A percentile compares a stretch with the other conserved stretches of the same genome.
phyloP scores from a whole-genome alignment of 1,284 basidiomycete genomes.

The Ustilago crameri region DNA sequence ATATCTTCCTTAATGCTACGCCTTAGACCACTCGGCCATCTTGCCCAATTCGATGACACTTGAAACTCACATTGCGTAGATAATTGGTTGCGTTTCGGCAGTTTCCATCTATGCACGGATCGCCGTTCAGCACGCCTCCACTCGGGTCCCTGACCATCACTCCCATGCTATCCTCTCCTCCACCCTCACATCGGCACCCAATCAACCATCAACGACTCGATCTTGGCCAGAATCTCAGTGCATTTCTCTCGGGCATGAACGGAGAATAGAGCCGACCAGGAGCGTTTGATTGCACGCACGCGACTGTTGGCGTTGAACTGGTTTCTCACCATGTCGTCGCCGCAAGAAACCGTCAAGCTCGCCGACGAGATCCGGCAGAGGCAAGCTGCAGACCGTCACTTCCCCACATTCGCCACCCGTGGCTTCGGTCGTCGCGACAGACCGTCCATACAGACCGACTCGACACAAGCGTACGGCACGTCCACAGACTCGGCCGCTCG shows the following conservation, averaged over 20 bases:
- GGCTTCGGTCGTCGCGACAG: constrained; percentile 32
- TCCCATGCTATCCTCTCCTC: background rate
- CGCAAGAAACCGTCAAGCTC: constrained; percentile 45
- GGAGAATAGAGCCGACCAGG: too few relatives aligned
- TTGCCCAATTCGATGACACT: constrained; percentile 16
- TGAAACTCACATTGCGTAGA: background rate
- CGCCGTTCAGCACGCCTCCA: constrained; percentile 9
- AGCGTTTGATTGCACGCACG: too few relatives aligned
- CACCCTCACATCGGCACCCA: too few relatives aligned
- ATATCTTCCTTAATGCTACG: constrained; percentile 56
- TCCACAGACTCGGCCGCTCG: constrained; percentile 4
- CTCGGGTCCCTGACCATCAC: background rate
- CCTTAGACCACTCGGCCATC: constrained; percentile 58
- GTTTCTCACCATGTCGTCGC: constrained; percentile 38
- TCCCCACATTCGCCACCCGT: constrained; percentile 41
- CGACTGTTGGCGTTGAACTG: too few relatives aligned
- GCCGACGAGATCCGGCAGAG: constrained; percentile 36
- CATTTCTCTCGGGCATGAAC: too few relatives aligned
- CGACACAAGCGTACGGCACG: constrained; percentile 4
- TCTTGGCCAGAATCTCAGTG: too few relatives aligned
- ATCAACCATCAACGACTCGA: too few relatives aligned
- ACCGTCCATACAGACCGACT: constrained; percentile 17
- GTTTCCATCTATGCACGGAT: constrained; percentile 23
- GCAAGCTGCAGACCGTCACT: constrained; percentile 37
- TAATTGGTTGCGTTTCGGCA: background rate